A percentile compares a stretch with the other conserved stretches of the same genome.
Conservation (phyloP, 2,329 filamentous ascomycete species). For the Teratosphaeria viscida region DNA sequence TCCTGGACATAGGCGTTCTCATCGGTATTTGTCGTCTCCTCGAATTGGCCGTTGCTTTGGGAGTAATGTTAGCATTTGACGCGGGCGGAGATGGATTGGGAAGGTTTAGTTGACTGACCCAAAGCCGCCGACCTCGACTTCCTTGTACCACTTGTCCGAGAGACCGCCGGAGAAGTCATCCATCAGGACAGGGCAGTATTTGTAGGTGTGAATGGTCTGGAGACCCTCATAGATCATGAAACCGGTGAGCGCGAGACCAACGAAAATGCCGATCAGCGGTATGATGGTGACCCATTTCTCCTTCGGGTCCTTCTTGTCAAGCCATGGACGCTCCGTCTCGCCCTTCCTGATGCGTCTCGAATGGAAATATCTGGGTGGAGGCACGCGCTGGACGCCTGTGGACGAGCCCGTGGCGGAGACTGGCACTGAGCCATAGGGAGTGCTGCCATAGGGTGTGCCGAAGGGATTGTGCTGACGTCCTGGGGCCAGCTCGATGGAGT, state of each 20-base stretch:
- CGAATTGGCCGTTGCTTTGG: conserved; percentile 65
- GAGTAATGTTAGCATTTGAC: conserved; percentile 5
- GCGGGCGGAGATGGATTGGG: not conserved
- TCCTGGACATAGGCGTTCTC: conserved; percentile 66
- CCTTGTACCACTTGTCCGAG: conserved; percentile 57
- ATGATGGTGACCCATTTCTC: conserved; percentile 84
- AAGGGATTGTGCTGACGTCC: conserved; percentile 26
- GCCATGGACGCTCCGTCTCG: conserved; percentile 67
- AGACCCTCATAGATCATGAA: conserved; percentile 69
- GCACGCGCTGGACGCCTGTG: conserved; percentile 24
- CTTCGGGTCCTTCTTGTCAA: conserved; percentile 59
- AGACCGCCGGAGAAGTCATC: conserved; percentile 52
- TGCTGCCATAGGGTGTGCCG: conserved; percentile 28
- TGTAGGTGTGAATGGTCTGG: conserved; percentile 59
- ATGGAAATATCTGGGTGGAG: conserved; percentile 50
- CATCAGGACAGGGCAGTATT: conserved; percentile 58
- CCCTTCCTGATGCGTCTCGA: conserved; percentile 63
- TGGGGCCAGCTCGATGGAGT: not conserved
- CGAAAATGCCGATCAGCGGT: conserved; percentile 57
- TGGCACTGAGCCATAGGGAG: conserved; percentile 35
- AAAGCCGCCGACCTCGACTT: conserved; percentile 64
- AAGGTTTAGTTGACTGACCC: conserved; percentile 45
- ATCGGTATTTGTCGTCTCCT: conserved; percentile 59
- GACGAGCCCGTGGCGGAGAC: conserved; percentile 33
- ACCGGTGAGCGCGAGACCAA: conserved; percentile 58